Evolutionary conservation across 2,329 filamentous ascomycete genomes (phyloP), one percentile per base, ranked within the genome.

Genomic region (Pestalotiopsis fici): DNA sequence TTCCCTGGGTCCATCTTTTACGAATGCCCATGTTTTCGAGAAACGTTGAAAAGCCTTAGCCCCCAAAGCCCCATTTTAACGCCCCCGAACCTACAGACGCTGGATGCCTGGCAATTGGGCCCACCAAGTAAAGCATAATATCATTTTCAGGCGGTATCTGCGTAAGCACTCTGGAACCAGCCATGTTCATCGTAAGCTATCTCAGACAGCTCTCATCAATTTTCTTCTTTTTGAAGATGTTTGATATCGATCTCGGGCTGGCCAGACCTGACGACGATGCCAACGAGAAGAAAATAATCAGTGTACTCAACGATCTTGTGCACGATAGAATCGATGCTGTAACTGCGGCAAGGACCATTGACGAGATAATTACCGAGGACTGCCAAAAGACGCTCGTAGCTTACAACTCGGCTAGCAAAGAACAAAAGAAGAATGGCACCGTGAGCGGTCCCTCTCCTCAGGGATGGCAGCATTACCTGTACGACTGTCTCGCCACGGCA

Each of bases 401-500:
- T 3, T 63, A 63, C 60, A 63, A 63, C 21, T 56, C 54, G 11
- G 21, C 21, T 15, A 56, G 54, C 54, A n/a, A 56, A n/a, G 54
- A 56, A 12, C 7, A 25, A 7, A 56, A 56, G 35, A 63, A 15
- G 39, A 21, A 50, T 4, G 27, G 18, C 15, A 15, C 21, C 15
- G 37, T 43, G 28, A 18, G n/a, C 13, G 60, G 60, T n/a, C 60
- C 60, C 3, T 18, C 37, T 3, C 60, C 60, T 11, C 28, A 35
- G n/a, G 60, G 60, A 47, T 63, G 60, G 60, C 60, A 63, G 37
- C 27, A 63, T 21, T 63, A 37, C 39, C 21, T 63, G 2, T 63
- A 63, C 37, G 37, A 63, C 60, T 63, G 60, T 35, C 31, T 63
- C 28, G 60, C 60, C 1, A 39, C 27, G 12, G 37, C 60, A 39